Evolutionary conservation across 2,329 filamentous ascomycete genomes (phyloP), one percentile per base, ranked within the genome.

Genomic region (Zelopaecilomyces penicillatus): DNA sequence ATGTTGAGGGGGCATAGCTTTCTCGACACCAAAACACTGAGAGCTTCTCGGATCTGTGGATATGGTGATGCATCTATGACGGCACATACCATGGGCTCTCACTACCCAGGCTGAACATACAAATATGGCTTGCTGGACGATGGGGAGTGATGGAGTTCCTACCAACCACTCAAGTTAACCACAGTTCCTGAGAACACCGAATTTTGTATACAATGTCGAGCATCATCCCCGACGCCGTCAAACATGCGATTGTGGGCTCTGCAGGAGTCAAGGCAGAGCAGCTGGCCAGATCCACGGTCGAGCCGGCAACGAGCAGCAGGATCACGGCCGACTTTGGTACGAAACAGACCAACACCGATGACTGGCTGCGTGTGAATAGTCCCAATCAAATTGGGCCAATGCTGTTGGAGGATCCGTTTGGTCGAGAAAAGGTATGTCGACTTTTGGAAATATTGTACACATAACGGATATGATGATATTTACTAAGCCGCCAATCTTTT

Each of bases 251-350:
- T 40, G 66, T 66, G 56, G 68, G 69, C 34, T 57, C 64, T 40
- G 54, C 58, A 46, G 61, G 54, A 50, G 67, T 70, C 50, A 88
- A 89, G 70, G 57, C 76, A 28, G 69, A 72, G 11, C 80, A 89
- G 55, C 68, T 90, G 39, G 61, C 70, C 28, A 64, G 65, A 35
- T 68, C 81, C 49, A 83, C 68, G 4, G 74, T 78, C 44, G 73
- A 87, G 57, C 71, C 78, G 2, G 66, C 75, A 37, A 64, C 74
- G 41, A 72, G 78, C 33, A 69, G 74, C 30, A 72, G 76, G 34
- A 78, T 89, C 52, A 91, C 87, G 0, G 83, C 82, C 40, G 87
- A 95, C 57, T 87, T 75, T 65, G 88, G 88, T 26, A 79, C 83
- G 29, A 87, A 83, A 63, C 75, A 88, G 56, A 67, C 70, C 36